Evolutionary conservation across 164 flowering plant genomes (phyloP), one percentile per base, ranked within the genome.

Genomic region (Aristolochia contorta): DNA sequence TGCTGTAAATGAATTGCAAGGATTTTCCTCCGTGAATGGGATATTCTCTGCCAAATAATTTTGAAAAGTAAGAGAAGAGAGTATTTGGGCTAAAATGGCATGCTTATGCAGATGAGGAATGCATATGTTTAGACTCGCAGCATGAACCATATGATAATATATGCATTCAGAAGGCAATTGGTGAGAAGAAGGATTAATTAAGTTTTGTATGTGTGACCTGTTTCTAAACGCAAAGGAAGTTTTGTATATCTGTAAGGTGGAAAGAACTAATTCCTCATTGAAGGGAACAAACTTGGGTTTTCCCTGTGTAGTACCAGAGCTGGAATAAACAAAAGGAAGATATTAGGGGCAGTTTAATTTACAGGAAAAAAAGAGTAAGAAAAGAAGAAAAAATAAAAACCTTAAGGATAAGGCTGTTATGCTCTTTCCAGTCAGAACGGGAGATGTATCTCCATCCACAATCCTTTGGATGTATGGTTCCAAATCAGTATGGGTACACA

Each of bases 281-380:
- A 83, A 92, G 1, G 97, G 97, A 3, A 92, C 69, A 60, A 67
- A 84, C 72, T 92, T 92, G 21, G 81, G 90, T 82, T 71, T 86
- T 27, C 98, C 97, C 61, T 84, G 84, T 55, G 90, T 84, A 3
- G 97, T 89, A 2, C 97, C 97, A 67, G 96, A 87, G 66, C 98
- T 92, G 82, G 77, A 78, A 64, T 10, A 37, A 8, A 37, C 43
- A 4, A 37, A 37, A 37, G 0, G 43, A 16, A 69, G 62, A 43
- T 16, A 43, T 37, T 6, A 14, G 23, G 3, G n/a, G 18, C 0
- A 0, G 43, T 14, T 14, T 20, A 16, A 18, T 9, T 47, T 2
- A 48, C 33, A 27, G 45, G 2, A 60, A 47, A 47, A n/a, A 3
- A 19, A 8, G 16, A 10, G 20, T 47, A 47, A 20, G 4, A 14